phyloP scores from a whole-genome alignment of 2,329 filamentous ascomycete species.

The Alternaria sp. region DNA sequence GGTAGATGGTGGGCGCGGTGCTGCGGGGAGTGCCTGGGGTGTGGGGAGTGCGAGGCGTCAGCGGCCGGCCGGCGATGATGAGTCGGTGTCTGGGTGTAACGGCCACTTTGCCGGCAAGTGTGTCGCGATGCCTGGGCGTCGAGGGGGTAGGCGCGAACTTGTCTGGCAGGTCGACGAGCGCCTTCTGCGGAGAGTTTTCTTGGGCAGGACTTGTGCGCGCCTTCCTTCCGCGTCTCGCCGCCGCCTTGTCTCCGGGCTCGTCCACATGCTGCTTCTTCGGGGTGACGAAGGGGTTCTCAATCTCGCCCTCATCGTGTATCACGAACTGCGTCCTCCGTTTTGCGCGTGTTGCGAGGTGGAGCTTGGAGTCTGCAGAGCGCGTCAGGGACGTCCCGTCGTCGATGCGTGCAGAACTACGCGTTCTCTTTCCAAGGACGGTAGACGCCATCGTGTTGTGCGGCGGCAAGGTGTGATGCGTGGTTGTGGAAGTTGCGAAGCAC shows the following conservation, averaged over 20 bases:
- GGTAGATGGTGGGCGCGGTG: conserved; percentile 77
- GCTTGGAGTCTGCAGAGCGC: conserved; percentile 30
- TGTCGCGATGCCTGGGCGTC: conserved; percentile 81
- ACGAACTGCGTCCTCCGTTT: conserved; percentile 55
- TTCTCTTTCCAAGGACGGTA: conserved; percentile 49
- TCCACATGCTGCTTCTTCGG: conserved; percentile 50
- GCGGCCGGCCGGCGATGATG: conserved; percentile 74
- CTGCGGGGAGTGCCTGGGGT: conserved; percentile 73
- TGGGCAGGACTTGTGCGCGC: conserved; percentile 52
- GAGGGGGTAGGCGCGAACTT: conserved; percentile 61
- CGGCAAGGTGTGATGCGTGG: conserved; percentile 28
- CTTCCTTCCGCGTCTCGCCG: conserved; percentile 43
- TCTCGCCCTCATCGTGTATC: conserved; percentile 68
- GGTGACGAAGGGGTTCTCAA: conserved; percentile 64
- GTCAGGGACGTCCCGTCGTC: conserved; percentile 35
- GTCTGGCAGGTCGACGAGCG: conserved; percentile 57
- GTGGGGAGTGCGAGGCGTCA: conserved; percentile 79
- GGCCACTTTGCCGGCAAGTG: conserved; percentile 69
- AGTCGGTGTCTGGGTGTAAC: conserved; percentile 85
- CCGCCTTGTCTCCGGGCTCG: conserved; percentile 44
- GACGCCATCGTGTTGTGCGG: conserved; percentile 35
- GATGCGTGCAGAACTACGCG: conserved; percentile 38
- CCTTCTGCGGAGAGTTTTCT: conserved; percentile 55
- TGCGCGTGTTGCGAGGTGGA: conserved; percentile 43
- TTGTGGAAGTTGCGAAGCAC: conserved; percentile 23